Percentiles rank a stretch among this genome's conserved stretches.
These are phyloP conservation scores for Yamadazyma buinensis DNA, from an alignment of 1,139 yeast species.

Conservation along the genomic window DNA sequence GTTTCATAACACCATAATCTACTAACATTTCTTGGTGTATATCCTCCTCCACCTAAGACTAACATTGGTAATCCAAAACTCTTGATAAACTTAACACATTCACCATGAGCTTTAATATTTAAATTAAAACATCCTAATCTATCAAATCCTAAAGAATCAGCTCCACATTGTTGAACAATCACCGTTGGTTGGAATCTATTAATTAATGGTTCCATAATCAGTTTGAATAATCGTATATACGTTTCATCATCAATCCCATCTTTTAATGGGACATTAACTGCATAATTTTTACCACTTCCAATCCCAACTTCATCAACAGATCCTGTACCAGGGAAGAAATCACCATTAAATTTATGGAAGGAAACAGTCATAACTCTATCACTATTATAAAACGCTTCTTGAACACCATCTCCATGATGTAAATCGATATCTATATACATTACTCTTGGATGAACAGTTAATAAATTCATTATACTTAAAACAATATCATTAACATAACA, in stretches of 20 bases:
- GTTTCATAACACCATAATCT: slow-evolving; percentile 96
- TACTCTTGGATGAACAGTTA: slow-evolving; percentile 93
- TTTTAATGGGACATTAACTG: slow-evolving; percentile 84
- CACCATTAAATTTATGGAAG: slow-evolving; percentile 93
- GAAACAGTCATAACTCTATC: slow-evolving; percentile 98
- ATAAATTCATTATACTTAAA: slow-evolving; percentile 81
- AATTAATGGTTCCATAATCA: slow-evolving; percentile 84
- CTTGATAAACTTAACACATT: slow-evolving; percentile 87
- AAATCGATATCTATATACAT: slow-evolving; percentile 93
- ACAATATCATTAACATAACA: slow-evolving; percentile 75
- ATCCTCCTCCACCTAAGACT: slow-evolving; percentile 97
- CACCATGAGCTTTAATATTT: slow-evolving; percentile 92
- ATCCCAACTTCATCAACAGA: slow-evolving; percentile 85
- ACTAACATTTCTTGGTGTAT: slow-evolving; percentile 93
- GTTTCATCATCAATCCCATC: slow-evolving; percentile 93
- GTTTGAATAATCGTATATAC: slow-evolving; percentile 69
- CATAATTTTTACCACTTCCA: slow-evolving; percentile 82
- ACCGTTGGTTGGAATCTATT: slow-evolving; percentile 78
- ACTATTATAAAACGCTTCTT: slow-evolving; percentile 94
- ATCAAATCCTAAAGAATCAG: slow-evolving; percentile 90
- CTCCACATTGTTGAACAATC: slow-evolving; percentile 88
- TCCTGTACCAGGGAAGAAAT: slow-evolving; percentile 95
- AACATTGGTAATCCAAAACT: slow-evolving; percentile 84
- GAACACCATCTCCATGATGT: slow-evolving; percentile 98
- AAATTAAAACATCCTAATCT: slow-evolving; percentile 89